Evolutionary conservation across 2,329 filamentous ascomycete genomes (phyloP), one percentile per base, ranked within the genome.

Genomic region (Penicillium aurantiogriseum): DNA sequence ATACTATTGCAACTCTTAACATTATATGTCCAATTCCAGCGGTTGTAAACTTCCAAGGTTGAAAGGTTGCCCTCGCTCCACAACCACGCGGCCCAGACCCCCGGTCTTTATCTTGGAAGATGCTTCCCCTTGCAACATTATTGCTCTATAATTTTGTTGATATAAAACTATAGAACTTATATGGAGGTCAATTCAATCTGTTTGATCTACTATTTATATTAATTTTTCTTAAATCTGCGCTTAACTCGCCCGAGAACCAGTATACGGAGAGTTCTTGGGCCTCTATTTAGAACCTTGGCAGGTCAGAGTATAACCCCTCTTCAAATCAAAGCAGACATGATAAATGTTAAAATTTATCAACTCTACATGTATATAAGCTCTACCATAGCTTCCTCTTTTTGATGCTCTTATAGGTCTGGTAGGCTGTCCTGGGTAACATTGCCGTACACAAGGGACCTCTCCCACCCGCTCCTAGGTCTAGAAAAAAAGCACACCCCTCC

Each of bases 51-150:
- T 50, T 25, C 21, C 33, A 21, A 47, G 19, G 27, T 51, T 51
- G 38, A 13, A 23, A 51, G n/a, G n/a, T n/a, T n/a, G n/a, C n/a
- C n/a, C n/a, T n/a, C n/a, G 47, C 53, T 55, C 53, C 47, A 50
- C 44, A 50, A 39, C 54, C 39, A 54, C 54, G 57, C 49, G 57
- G 57, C 57, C 54, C 38, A 48, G 54, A 43, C 57, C 39, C 39
- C 49, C 31, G 50, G 49, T 35, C 50, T 54, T 54, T 54, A 43
- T 54, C 7, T 21, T 38, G 36, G 53, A 46, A 55, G 47, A 47
- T 15, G 31, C 21, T 57, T 27, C 36, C 36, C 36, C 4, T 50
- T 33, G 27, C 11, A 33, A 45, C 27, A 21, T 21, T 17, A 27
- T 17, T 52, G 38, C 23, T 36, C 40, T 21, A 36, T 47, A 21